Evolutionary conservation across 352 stramenopile species (phyloP).

Genomic region (Pythium phragmitis): DNA sequence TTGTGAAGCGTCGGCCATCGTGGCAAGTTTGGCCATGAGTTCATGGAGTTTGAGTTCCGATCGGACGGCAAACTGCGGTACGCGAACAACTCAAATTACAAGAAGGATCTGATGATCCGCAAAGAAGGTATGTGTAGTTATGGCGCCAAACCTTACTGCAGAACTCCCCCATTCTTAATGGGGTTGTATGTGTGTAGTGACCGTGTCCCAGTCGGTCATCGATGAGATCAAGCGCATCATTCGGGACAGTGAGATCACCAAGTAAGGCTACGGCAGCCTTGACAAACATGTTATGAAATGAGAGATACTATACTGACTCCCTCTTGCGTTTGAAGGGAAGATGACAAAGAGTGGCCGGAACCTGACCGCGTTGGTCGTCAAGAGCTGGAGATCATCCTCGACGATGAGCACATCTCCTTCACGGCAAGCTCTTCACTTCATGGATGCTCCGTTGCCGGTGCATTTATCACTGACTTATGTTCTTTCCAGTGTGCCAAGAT

Average conservation of each 20-base stretch:
- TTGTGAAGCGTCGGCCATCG: conserved; percentile 90
- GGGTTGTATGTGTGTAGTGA: conserved; percentile 49
- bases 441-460: not conserved
- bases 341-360: conserved; percentile 96
- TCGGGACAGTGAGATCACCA: conserved; percentile 88
- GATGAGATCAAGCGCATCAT: conserved; percentile 95
- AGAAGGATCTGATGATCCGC: conserved; percentile 96
- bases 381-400: conserved; percentile 96
- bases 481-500: conserved; percentile 92
- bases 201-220: conserved; percentile 89
- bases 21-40: conserved; percentile 96
- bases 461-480: not conserved
- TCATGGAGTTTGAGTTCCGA: conserved; percentile 97
- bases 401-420: conserved; percentile 97
- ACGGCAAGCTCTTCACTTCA: conserved; percentile 49
- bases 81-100: conserved; percentile 98
- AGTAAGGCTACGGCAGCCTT: conserved; percentile 34
- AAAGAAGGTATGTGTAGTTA: conserved; percentile 85
- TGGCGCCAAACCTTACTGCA: not conserved
- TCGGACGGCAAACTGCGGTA: conserved; percentile 93
- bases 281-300: too few relatives aligned
- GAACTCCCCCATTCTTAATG: not conserved
- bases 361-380: conserved; percentile 91
- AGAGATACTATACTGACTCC: not conserved
- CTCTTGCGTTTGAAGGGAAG: conserved; percentile 52